Evolutionary conservation across 78 protist genomes (phyloP).

Genomic region (Creolimax fragrantissima): DNA sequence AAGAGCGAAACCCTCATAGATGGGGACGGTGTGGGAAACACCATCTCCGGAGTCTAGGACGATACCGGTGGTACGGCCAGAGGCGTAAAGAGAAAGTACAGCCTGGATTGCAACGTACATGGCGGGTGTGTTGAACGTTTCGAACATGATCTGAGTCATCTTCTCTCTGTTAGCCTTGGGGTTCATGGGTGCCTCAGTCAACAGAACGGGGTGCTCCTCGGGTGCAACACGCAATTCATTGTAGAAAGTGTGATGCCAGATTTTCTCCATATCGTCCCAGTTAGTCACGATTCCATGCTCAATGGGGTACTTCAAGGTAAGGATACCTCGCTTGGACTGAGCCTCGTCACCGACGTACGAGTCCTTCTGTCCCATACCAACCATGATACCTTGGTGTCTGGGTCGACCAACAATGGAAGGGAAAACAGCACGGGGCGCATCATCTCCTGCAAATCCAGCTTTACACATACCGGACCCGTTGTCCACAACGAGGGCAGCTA

Average conservation of each 20-base stretch:
- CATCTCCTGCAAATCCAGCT: neutral
- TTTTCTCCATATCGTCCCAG: constrained; percentile 97
- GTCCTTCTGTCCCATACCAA: constrained; percentile 62
- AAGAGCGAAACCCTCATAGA: constrained; percentile 64
- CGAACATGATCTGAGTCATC: constrained; percentile 90
- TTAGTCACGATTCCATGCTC: constrained; percentile 96
- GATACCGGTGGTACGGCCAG: constrained; percentile 78
- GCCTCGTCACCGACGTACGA: constrained; percentile 86
- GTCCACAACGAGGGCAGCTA: neutral
- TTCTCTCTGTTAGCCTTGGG: constrained; percentile 94
- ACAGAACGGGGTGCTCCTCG: constrained; percentile 89
- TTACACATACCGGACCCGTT: neutral
- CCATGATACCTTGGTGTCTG: constrained; percentile 50
- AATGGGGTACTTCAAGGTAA: constrained; percentile 74
- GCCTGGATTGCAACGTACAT: constrained; percentile 73
- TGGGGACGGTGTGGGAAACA: constrained; percentile 73
- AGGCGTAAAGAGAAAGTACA: constrained; percentile 66
- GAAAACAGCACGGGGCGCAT: constrained; percentile 37
- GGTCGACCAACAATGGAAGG: constrained; percentile 78
- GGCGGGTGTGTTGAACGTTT: constrained; percentile 91
- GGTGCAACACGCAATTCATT: constrained; percentile 89
- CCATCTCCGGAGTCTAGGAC: constrained; percentile 71
- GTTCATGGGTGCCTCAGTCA: constrained; percentile 92
- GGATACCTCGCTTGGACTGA: constrained; percentile 61
- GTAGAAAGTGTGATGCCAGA: constrained; percentile 94